Evolutionary conservation across 177 flowering plant species (phyloP), one percentile per base, ranked within the genome.

Genomic region (Tripterygium wilfordii): DNA sequence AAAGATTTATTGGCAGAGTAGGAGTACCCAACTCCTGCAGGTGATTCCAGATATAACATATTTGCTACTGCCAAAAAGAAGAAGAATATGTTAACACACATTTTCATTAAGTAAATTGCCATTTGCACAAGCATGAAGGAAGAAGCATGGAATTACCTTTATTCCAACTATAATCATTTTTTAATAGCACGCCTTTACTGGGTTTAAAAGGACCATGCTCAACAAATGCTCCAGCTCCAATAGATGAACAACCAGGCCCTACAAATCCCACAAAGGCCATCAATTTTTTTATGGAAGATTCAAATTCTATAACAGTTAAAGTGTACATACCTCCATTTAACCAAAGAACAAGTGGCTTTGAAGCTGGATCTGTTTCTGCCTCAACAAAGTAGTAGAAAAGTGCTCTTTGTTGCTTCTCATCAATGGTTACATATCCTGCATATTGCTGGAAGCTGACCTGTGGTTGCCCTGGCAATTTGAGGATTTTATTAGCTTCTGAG

Each of bases 171-270:
- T 31, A 47, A 1, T 47, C 18, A 17, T 47, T 47, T 5, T 7
- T 47, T 0, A 10, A 9, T 10, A 47, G 27, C 32, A 37, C 35
- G n/a, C 69, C 72, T 15, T 41, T 69, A 24, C 44, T 57, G 9
- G 72, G 61, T 28, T 26, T 60, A 27, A 71, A 71, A 9, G 76
- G 76, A 7, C 76, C 76, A 52, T 67, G 61, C 41, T 71, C 76
- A 15, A 10, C 12, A 25, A 71, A 71, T 12, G 64, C 69, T 31
- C 75, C 75, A 2, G 52, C 64, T 26, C 76, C 76, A 36, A 71
- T 10, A 15, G 76, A 71, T 15, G 76, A 71, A 54, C 76, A 71
- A 4, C 76, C 76, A 35, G 76, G 72, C 20, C 71, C 72, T 70
- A 32, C 36, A 67, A 16, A 37, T 7, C 12, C n/a, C n/a, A n/a